Evolutionary conservation across 169 alveolate species (phyloP).

Genomic region (Plasmodium vinckei): DNA sequence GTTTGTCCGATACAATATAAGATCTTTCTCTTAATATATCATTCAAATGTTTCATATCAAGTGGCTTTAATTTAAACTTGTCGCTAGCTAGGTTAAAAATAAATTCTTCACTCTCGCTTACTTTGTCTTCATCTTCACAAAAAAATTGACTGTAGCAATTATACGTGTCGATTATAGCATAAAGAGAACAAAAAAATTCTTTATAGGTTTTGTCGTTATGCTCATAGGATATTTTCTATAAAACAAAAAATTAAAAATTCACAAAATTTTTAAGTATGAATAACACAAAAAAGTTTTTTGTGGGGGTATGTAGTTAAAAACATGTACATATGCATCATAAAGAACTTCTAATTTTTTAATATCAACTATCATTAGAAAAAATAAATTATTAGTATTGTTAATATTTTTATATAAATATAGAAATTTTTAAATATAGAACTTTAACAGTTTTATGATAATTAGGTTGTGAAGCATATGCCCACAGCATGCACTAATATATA

Average conservation of each 20-base stretch:
- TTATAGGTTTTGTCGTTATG: slow-evolving; percentile 34
- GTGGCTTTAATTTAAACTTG: slow-evolving; percentile 32
- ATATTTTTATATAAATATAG: too few species aligned
- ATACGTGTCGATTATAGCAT: slow-evolving; percentile 50
- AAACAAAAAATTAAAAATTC: neutral
- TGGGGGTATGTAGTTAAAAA: too few species aligned
- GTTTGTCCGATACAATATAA: slow-evolving; percentile 36
- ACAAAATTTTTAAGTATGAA: neutral
- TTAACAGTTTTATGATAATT: too few species aligned
- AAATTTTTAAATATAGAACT: too few species aligned
- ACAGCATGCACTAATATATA: neutral
- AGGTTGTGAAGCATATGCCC: too few species aligned
- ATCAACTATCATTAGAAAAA: too few species aligned
- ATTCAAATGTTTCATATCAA: slow-evolving; percentile 57
- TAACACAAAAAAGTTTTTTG: too few species aligned
- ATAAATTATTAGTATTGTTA: too few species aligned
- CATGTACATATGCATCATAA: too few species aligned
- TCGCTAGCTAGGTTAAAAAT: slow-evolving; percentile 62
- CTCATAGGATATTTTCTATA: slow-evolving; percentile 42
- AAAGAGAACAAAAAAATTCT: slow-evolving; percentile 56
- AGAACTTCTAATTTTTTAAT: too few species aligned
- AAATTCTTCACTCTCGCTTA: slow-evolving; percentile 70
- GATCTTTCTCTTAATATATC: slow-evolving; percentile 55
- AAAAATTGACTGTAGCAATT: slow-evolving; percentile 46
- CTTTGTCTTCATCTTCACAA: slow-evolving; percentile 60